Percentiles rank a stretch among this genome's conserved stretches.
Conservation (phyloP, 371 early-diverging fungal species). For the Entomophthora muscae region DNA sequence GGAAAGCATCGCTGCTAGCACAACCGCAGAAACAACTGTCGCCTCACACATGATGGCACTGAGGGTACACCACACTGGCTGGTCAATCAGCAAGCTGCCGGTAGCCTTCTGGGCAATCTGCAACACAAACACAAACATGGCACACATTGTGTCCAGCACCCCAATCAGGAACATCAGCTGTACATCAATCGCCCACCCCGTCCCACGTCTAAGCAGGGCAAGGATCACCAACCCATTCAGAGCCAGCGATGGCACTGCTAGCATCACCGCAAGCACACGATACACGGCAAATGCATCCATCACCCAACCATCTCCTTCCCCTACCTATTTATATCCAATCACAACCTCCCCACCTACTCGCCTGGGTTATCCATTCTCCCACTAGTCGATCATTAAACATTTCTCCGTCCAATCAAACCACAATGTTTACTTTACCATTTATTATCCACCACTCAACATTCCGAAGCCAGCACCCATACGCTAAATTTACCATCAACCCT, state of each 20-base stretch:
- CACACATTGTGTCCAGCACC: neutral
- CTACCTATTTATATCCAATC: too few species aligned
- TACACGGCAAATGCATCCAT: neutral
- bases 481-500: too few species aligned
- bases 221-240: neutral
- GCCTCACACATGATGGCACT: neutral
- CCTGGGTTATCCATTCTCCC: too few species aligned
- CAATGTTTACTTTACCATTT: too few species aligned
- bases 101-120: neutral
- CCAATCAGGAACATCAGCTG: neutral
- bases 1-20: neutral
- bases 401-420: too few species aligned
- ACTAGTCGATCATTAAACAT: too few species aligned
- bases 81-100: neutral
- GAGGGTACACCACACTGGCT: neutral
- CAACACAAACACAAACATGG: neutral
- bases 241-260: neutral
- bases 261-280: neutral
- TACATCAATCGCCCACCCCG: neutral
- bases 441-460: too few species aligned
- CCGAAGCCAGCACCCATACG: too few species aligned
- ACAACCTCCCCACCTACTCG: too few species aligned
- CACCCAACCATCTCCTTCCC: too few species aligned
- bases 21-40: neutral
- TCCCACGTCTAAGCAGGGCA: neutral